Evolutionary conservation across 768 basidiomycete genomes (phyloP).

Genomic region (Suillus spraguei): DNA sequence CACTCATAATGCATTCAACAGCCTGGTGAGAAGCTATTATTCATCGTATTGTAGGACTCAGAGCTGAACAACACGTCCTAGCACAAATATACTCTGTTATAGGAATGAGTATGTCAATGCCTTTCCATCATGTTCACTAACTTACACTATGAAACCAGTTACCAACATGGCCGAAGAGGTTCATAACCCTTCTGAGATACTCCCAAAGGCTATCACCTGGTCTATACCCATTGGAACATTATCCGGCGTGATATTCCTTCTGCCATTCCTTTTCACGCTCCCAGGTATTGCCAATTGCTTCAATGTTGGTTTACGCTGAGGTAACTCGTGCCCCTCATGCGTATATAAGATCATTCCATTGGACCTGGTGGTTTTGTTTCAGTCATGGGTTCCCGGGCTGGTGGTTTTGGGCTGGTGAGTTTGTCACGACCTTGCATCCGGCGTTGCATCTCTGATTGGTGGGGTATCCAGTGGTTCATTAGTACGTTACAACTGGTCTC

Average conservation of each 20-base stretch:
- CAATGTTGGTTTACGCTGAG: too few species aligned
- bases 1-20: constrained; percentile 15
- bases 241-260: constrained; percentile 54
- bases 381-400: constrained; percentile 61
- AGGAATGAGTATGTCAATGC: constrained; percentile 54
- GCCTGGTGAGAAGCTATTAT: constrained; percentile 30
- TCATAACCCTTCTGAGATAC: constrained; percentile 53
- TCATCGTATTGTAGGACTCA: constrained; percentile 8
- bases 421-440: constrained; percentile 4
- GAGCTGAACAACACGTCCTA: constrained; percentile 22
- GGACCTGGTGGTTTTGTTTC: constrained; percentile 63
- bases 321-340: too few species aligned
- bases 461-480: constrained; percentile 41
- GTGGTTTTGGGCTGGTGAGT: constrained; percentile 63
- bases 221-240: constrained; percentile 56
- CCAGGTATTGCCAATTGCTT: too few species aligned
- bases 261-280: constrained; percentile 67
- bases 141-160: constrained; percentile 36
- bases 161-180: constrained; percentile 74
- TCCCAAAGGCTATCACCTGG: constrained; percentile 58
- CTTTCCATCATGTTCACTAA: neutral
- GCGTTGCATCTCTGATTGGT: constrained; percentile 3
- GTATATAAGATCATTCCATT: too few species aligned
- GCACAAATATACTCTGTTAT: constrained; percentile 61
- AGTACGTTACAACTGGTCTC: constrained; percentile 28